Conservation (phyloP, 176 grass and related monocot genomes). For the Paspalum vaginatum region DNA sequence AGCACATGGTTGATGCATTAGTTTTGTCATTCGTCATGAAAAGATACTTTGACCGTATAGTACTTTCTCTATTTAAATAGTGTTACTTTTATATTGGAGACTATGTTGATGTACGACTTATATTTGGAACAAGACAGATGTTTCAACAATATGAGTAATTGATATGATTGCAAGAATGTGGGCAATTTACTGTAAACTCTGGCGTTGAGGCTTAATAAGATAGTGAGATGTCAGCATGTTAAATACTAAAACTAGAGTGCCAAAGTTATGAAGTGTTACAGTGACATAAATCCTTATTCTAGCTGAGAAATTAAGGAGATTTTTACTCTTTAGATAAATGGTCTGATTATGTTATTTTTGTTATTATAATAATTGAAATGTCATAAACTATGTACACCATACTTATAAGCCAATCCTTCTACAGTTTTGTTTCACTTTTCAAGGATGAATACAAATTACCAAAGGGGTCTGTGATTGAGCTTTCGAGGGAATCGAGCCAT, state of each 20-base stretch:
- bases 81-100: neutral
- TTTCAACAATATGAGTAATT: neutral
- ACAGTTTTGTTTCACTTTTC: constrained; percentile 89
- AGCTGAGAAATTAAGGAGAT: neutral
- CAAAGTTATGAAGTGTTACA: neutral
- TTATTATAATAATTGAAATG: constrained; percentile 5
- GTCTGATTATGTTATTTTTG: neutral
- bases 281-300: neutral
- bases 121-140: neutral
- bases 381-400: neutral
- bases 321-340: constrained; percentile 6
- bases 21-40: neutral
- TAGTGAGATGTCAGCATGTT: neutral
- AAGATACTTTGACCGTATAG: neutral
- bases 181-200: neutral
- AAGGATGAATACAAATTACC: constrained; percentile 93
- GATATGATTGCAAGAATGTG: neutral
- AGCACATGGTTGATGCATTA: neutral
- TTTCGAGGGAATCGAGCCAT: constrained; percentile 82
- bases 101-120: neutral
- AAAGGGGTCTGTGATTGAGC: constrained; percentile 85
- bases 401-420: constrained; percentile 24
- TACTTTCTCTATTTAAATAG: neutral
- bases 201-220: neutral
- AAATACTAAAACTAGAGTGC: neutral